Evolutionary conservation across 148 eudicot species (phyloP).

Genomic region (Bassia scoparia): DNA sequence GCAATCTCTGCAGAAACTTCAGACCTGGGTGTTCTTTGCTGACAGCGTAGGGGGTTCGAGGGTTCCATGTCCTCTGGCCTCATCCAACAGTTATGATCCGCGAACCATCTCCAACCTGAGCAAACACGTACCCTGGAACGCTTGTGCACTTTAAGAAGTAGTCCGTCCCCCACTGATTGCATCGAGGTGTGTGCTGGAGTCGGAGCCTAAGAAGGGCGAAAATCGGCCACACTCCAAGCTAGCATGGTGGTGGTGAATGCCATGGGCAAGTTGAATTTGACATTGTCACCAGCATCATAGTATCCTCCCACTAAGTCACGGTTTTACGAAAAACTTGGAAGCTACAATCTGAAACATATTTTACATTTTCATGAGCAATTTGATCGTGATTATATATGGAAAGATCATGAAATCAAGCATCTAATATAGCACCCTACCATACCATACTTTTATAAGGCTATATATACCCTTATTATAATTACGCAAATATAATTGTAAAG

Average conservation of each 20-base stretch:
- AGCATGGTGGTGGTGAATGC: conserved; percentile 63
- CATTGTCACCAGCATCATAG: conserved; percentile 75
- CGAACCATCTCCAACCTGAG: conserved; percentile 52
- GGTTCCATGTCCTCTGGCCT: conserved; percentile 74
- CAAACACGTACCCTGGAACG: conserved; percentile 36
- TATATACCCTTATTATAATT: too few species aligned
- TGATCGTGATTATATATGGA: not conserved
- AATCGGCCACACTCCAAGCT: conserved; percentile 62
- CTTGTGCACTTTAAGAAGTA: conserved; percentile 47
- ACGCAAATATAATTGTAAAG: too few species aligned
- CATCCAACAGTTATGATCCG: conserved; percentile 66
- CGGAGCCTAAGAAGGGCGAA: conserved; percentile 36
- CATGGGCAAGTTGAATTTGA: conserved; percentile 68
- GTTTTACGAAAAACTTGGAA: not conserved
- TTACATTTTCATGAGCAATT: not conserved
- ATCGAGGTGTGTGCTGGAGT: conserved; percentile 31
- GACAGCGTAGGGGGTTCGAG: conserved; percentile 44
- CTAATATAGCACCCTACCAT: too few species aligned
- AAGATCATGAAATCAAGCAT: too few species aligned
- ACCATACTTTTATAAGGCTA: too few species aligned
- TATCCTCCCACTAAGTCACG: conserved; percentile 64
- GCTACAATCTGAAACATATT: not conserved
- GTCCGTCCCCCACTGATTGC: conserved; percentile 60
- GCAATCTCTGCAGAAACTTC: conserved; percentile 63
- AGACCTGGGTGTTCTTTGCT: conserved; percentile 35